Base-by-base conservation (phyloP, 2,329 filamentous ascomycete genomes). In the Ophiobolus disseminans region DNA sequence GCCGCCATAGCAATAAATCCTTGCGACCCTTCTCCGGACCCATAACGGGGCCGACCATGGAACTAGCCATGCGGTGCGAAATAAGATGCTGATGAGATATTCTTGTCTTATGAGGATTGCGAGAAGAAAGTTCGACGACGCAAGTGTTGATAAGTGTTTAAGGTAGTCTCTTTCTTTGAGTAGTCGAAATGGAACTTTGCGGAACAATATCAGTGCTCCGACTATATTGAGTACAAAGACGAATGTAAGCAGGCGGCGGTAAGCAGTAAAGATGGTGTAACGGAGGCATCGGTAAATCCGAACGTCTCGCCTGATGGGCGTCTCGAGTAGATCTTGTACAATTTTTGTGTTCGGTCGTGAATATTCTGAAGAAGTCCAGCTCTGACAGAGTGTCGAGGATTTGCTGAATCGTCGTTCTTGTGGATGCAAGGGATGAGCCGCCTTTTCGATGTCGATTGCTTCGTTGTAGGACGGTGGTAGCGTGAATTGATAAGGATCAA, bases 191-290 rank as follows among this genome's bases (percentile, higher is more conserved):
- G 38, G 14, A 16, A 58, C 26, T 23, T 49, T 41, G 2, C 25
- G 38, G 25, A 67, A 13, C 9, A 59, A 17, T 32, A 62, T 10
- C 11, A 68, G 41, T 11, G 63, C 58, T 4, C 41, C 34, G 16
- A 66, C 57, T 10, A 71, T 11, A 52, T 79, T 79, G 57, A 64
- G 58, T 25, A 76, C 19, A 53, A 77, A 70, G 32, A 76, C 62
- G 16, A 77, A 42, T 4, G 72, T 67, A 55, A 79, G 78, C 25
- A 80, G 67, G 21, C 75, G 70, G 21, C 73, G 69, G 57, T 77
- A 78, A 11, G 64, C 65, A 1, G 55, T 63, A 34, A 65, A 55
- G 43, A 62, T 10, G 14, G 46, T 56, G 30, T 58, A 57, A 1
- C 51, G 50, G 3, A 68, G 28, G 32, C 50, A 25, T 22, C 66